These are phyloP conservation scores for Alloteropsis semialata DNA, from an alignment of 176 grass and related monocot genomes.

Conservation along the genomic window DNA sequence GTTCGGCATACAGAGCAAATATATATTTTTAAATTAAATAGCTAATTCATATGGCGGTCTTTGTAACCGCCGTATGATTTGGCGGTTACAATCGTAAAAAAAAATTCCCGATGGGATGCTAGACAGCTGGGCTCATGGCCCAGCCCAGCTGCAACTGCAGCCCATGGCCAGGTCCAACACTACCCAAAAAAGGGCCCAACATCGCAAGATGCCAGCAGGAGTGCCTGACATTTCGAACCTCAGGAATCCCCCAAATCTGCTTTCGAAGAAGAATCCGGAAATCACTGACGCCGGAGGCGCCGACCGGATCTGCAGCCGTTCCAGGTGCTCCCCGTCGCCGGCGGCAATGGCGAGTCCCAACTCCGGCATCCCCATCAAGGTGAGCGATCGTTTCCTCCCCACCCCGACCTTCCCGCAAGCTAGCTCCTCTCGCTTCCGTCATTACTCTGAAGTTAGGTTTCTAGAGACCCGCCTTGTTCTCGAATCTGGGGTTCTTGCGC, in stretches of 20 bases:
- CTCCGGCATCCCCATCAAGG: slow-evolving; percentile 41
- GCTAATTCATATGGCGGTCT: too few relatives aligned
- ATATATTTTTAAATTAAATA: too few relatives aligned
- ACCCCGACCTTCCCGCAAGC: not conserved
- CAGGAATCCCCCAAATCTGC: not conserved
- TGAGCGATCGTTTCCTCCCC: not conserved
- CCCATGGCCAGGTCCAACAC: not conserved
- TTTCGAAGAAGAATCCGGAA: not conserved
- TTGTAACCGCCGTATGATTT: too few relatives aligned
- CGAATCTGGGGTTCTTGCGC: not conserved
- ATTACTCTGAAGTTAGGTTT: not conserved
- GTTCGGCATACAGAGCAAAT: too few relatives aligned
- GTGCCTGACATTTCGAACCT: not conserved
- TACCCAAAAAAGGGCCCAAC: too few relatives aligned
- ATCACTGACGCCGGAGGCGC: not conserved
- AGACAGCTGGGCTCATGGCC: not conserved
- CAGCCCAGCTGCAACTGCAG: not conserved
- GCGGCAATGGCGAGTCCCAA: slow-evolving; percentile 40
- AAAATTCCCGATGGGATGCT: too few relatives aligned
- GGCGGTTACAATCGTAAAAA: too few relatives aligned
- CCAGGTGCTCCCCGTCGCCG: not conserved
- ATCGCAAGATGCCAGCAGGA: not conserved
- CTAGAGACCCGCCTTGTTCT: not conserved
- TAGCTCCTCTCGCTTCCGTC: not conserved
- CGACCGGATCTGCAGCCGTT: slow-evolving; percentile 31